These are phyloP conservation scores for Trichoderma breve DNA, from an alignment of 2,329 filamentous ascomycete species.

Conservation along the genomic window DNA sequence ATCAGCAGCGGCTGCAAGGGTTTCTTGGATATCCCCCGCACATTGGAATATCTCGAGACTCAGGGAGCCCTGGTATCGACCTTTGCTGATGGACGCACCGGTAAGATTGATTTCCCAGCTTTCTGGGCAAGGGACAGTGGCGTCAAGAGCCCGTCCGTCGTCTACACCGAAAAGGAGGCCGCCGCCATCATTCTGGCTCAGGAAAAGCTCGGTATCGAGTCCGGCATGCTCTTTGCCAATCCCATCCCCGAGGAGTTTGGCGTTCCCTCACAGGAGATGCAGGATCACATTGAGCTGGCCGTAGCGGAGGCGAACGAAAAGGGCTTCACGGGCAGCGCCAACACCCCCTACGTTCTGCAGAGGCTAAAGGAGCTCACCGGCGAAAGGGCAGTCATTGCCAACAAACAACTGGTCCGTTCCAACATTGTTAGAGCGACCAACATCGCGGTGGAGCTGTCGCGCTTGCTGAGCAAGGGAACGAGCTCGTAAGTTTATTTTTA, in stretches of 20 bases:
- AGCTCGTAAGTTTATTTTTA: conserved; percentile 37
- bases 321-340: conserved; percentile 69
- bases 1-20: conserved; percentile 92
- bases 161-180: conserved; percentile 75
- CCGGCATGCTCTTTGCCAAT: conserved; percentile 85
- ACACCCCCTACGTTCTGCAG: conserved; percentile 79
- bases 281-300: conserved; percentile 65
- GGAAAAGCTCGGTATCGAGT: conserved; percentile 66
- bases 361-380: conserved; percentile 78
- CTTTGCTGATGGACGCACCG: conserved; percentile 77
- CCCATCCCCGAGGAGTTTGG: conserved; percentile 71
- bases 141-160: conserved; percentile 70
- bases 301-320: conserved; percentile 62
- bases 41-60: conserved; percentile 73
- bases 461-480: conserved; percentile 36
- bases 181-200: conserved; percentile 86
- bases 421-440: conserved; percentile 57
- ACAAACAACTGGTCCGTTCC: conserved; percentile 58
- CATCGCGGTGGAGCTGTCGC: conserved; percentile 53
- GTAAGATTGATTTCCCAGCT: conserved; percentile 78
- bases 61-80: conserved; percentile 81
- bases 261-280: conserved; percentile 70
- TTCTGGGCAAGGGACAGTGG: conserved; percentile 93
- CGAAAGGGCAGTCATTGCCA: conserved; percentile 69
- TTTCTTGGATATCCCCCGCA: conserved; percentile 88